Evolutionary conservation across 2,329 filamentous ascomycete species (phyloP).

Genomic region (Leptographium procerum): DNA sequence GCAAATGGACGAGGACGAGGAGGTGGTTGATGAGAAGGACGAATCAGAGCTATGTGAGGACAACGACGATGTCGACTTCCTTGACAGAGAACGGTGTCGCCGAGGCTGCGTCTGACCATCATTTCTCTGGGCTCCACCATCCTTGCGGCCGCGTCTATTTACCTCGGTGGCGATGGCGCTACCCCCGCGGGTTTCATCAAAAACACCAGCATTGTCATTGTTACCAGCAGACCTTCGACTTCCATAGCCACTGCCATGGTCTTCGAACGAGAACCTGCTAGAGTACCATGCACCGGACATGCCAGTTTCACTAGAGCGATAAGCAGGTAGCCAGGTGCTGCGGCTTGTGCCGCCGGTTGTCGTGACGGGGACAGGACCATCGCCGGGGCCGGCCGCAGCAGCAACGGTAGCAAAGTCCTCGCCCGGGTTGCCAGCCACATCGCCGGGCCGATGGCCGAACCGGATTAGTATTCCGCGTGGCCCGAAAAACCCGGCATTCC

Average conservation of each 20-base stretch:
- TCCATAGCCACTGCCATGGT: constrained; percentile 17
- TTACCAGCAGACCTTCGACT: constrained; percentile 7
- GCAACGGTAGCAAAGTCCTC: neutral
- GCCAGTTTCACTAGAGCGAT: too few relatives aligned
- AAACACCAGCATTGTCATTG: too few relatives aligned
- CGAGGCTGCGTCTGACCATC: neutral
- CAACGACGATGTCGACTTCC: neutral
- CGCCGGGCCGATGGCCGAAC: neutral
- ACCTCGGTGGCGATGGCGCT: neutral
- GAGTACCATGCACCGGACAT: constrained; percentile 26
- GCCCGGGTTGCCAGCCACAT: neutral
- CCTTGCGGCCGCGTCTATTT: neutral
- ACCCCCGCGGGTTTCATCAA: neutral
- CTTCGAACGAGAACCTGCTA: constrained; percentile 30
- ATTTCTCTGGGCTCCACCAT: neutral
- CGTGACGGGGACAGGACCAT: constrained; percentile 6
- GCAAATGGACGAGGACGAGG: constrained; percentile 20
- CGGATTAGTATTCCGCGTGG: constrained; percentile 35
- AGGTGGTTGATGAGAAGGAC: constrained; percentile 2
- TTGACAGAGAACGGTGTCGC: neutral
- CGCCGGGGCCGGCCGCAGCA: neutral
- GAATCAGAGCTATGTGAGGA: neutral
- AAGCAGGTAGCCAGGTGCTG: too few relatives aligned
- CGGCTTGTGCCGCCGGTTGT: neutral
- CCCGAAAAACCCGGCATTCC: constrained; percentile 46